These are phyloP conservation scores for Knoxdaviesia capensis DNA, from an alignment of 2,329 filamentous ascomycete genomes.

Conservation along the genomic window DNA sequence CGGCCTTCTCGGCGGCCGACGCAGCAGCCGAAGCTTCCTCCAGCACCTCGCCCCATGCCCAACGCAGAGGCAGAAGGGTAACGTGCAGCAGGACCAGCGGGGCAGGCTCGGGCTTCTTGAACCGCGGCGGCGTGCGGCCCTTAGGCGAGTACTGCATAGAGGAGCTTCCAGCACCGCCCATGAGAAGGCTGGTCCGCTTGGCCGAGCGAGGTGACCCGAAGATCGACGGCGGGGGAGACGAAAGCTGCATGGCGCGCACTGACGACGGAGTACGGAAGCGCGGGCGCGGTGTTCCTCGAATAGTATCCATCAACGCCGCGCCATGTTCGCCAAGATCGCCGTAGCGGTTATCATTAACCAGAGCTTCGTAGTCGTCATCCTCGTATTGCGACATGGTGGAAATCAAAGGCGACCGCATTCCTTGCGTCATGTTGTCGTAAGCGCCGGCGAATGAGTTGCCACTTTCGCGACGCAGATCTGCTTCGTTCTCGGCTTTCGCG, in stretches of 20 bases:
- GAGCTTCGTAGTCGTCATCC: slow-evolving; percentile 17
- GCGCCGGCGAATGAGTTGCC: too few relatives aligned
- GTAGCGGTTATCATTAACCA: too few relatives aligned
- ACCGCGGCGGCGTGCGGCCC: slow-evolving; percentile 33
- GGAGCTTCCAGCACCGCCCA: slow-evolving; percentile 38
- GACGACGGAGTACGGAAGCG: slow-evolving; percentile 51
- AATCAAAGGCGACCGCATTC: slow-evolving; percentile 19
- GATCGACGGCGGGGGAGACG: slow-evolving; percentile 40
- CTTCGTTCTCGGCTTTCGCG: neutral
- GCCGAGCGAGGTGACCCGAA: slow-evolving; percentile 32
- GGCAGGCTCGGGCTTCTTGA: slow-evolving; percentile 37
- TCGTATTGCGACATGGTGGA: slow-evolving; percentile 31
- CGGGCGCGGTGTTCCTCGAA: slow-evolving; percentile 37
- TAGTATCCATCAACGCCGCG: slow-evolving; percentile 21
- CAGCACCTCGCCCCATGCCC: slow-evolving; percentile 40
- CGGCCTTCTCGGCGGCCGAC: slow-evolving; percentile 13
- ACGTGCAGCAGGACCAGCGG: slow-evolving; percentile 63
- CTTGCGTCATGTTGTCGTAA: slow-evolving; percentile 8
- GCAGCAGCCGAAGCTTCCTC: slow-evolving; percentile 12
- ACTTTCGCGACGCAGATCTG: too few relatives aligned
- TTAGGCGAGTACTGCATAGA: slow-evolving; percentile 32
- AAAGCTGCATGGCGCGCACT: slow-evolving; percentile 52
- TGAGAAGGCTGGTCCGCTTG: slow-evolving; percentile 23
- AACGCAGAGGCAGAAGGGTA: slow-evolving; percentile 50
- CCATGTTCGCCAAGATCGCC: too few relatives aligned